phyloP scores from a whole-genome alignment of 192 early-diverging fungal genomes.

The Podila horticola region DNA sequence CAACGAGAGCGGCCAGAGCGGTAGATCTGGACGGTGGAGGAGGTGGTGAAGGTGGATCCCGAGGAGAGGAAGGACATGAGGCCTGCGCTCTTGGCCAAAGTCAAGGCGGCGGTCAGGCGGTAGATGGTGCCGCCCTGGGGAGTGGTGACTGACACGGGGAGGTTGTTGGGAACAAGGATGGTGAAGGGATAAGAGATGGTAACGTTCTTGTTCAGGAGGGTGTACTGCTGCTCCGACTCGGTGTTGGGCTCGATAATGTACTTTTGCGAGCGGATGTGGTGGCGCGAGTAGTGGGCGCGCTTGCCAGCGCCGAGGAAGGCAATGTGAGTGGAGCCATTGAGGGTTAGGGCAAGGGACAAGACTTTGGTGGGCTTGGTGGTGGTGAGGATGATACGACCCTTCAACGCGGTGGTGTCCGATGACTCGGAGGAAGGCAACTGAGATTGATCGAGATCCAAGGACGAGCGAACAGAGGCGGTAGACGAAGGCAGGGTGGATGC shows the following conservation, averaged over 20 bases:
- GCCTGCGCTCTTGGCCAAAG: conserved; percentile 32
- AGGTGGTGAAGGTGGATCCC: conserved; percentile 14
- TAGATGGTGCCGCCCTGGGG: conserved; percentile 51
- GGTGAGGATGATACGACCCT: conserved; percentile 26
- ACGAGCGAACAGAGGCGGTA: conserved; percentile 32
- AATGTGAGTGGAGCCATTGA: conserved; percentile 48
- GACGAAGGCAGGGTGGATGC: conserved; percentile 37
- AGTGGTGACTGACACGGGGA: conserved; percentile 36
- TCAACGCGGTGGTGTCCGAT: conserved; percentile 7
- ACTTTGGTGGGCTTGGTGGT: conserved; percentile 37
- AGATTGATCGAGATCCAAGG: conserved; percentile 28
- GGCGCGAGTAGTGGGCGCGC: conserved; percentile 43
- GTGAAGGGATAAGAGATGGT: conserved; percentile 23
- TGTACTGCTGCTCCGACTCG: conserved; percentile 22
- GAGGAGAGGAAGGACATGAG: conserved; percentile 45
- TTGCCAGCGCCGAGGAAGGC: conserved; percentile 46
- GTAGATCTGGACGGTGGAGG: conserved; percentile 30
- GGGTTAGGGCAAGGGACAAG: conserved; percentile 21
- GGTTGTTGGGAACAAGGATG: conserved; percentile 32
- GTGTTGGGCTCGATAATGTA: conserved; percentile 34
- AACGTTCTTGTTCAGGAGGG: conserved; percentile 14
- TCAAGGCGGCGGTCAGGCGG: conserved; percentile 40
- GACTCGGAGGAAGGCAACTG: not conserved
- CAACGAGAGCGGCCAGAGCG: conserved; percentile 24
- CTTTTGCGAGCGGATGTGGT: conserved; percentile 35